phyloP scores from a whole-genome alignment of 805 yeast genomes.

The Debaryomyces hansenii region DNA sequence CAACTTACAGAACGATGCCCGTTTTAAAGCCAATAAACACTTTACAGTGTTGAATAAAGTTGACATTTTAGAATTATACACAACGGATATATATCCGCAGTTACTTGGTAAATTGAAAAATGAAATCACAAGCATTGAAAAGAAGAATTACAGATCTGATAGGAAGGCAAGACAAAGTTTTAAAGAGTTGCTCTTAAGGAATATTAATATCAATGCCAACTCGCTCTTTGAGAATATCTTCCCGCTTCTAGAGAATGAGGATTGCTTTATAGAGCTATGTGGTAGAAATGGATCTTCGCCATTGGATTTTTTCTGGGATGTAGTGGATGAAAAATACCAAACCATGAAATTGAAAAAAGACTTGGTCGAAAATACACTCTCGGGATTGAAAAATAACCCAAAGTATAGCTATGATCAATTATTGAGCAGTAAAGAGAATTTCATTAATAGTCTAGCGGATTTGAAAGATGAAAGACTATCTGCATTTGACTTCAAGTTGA shows the following conservation, averaged over 20 bases:
- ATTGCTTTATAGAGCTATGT: constrained; percentile 56
- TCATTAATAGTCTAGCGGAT: constrained; percentile 15
- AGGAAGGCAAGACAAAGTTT: constrained; percentile 66
- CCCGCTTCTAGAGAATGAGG: constrained; percentile 51
- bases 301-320: constrained; percentile 73
- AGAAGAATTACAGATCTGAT: constrained; percentile 53
- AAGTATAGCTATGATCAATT: constrained; percentile 17
- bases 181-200: constrained; percentile 43
- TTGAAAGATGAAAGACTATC: constrained; percentile 30
- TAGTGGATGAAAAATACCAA: constrained; percentile 61
- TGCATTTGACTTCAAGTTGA: constrained; percentile 16
- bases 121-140: constrained; percentile 24
- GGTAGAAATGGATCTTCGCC: constrained; percentile 82
- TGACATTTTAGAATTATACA: constrained; percentile 61
- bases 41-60: constrained; percentile 50
- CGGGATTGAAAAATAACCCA: constrained; percentile 22
- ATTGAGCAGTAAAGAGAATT: constrained; percentile 16
- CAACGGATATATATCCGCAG: constrained; percentile 32
- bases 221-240: constrained; percentile 62
- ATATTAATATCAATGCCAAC: constrained; percentile 47
- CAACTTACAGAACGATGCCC: constrained; percentile 41
- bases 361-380: constrained; percentile 51
- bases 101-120: constrained; percentile 18
- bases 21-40: constrained; percentile 62
- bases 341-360: constrained; percentile 59